A percentile compares a stretch with the other conserved stretches of the same genome.
Evolutionary conservation across 1,139 yeast species (phyloP).

Genomic region (Hansenula anomala): DNA sequence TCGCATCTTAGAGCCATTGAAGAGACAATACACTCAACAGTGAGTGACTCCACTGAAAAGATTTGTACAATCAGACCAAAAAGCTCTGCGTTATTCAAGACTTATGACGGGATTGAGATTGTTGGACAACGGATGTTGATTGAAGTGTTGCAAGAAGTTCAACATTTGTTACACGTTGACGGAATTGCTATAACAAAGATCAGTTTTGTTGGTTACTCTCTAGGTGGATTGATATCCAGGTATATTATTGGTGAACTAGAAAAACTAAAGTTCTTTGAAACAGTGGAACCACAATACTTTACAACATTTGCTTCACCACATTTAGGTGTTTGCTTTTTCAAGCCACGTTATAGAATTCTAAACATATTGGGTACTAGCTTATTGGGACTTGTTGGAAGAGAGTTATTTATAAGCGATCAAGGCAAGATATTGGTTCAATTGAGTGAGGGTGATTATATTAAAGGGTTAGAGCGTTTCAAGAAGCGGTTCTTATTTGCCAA

Average conservation of each 20-base stretch:
- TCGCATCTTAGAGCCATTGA: constrained; percentile 63
- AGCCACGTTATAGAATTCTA: constrained; percentile 34
- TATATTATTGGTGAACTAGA: constrained; percentile 68
- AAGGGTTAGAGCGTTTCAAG: constrained; percentile 55
- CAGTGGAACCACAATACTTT: constrained; percentile 58
- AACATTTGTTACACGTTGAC: constrained; percentile 36
- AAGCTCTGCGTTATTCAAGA: constrained; percentile 68
- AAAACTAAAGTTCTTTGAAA: constrained; percentile 49
- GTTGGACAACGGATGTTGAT: constrained; percentile 65
- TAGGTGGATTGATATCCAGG: constrained; percentile 52
- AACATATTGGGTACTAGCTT: constrained; percentile 58
- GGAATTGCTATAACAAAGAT: constrained; percentile 35
- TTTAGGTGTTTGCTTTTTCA: constrained; percentile 56
- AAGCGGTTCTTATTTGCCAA: constrained; percentile 64
- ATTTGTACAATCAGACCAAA: constrained; percentile 60
- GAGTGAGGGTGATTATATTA: constrained; percentile 44
- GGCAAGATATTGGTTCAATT: constrained; percentile 43
- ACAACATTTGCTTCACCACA: constrained; percentile 93
- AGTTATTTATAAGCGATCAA: constrained; percentile 54
- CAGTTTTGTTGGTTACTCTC: constrained; percentile 49
- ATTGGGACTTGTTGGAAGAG: constrained; percentile 71
- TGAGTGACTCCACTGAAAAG: constrained; percentile 34
- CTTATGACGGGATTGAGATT: constrained; percentile 78
- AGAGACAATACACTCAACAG: constrained; percentile 40
- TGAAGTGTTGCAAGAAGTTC: constrained; percentile 58